Conservation (phyloP, 306 rosid species). For the Trifolium subterraneum region DNA sequence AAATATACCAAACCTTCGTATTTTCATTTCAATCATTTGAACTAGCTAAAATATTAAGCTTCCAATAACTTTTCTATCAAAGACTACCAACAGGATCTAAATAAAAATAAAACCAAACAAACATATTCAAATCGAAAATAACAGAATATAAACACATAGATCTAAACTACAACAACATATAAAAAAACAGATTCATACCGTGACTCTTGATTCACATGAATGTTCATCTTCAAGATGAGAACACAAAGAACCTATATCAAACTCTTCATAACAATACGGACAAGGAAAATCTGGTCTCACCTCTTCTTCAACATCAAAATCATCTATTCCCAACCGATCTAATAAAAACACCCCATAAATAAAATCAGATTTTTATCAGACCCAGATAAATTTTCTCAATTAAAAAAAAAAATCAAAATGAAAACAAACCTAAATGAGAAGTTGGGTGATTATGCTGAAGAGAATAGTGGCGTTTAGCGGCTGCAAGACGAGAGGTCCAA, state of each 20-base stretch:
- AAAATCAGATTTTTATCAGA: constrained; percentile 36
- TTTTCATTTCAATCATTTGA: constrained; percentile 27
- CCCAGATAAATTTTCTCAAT: background rate
- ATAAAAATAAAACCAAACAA: constrained; percentile 5
- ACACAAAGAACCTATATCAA: constrained; percentile 84
- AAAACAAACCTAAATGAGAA: constrained; percentile 70
- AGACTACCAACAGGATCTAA: constrained; percentile 34
- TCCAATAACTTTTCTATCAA: constrained; percentile 11
- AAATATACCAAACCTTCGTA: background rate
- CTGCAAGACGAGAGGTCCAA: constrained; percentile 95
- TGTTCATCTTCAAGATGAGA: constrained; percentile 96
- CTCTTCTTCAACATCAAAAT: constrained; percentile 85
- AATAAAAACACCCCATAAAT: constrained; percentile 21
- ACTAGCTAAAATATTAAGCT: constrained; percentile 14
- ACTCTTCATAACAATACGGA: constrained; percentile 91
- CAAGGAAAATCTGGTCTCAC: constrained; percentile 87
- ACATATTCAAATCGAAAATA: background rate
- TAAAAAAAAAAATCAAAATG: background rate
- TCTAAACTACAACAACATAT: constrained; percentile 9
- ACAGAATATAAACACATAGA: constrained; percentile 14
- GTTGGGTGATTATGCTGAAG: constrained; percentile 75
- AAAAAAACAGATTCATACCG: constrained; percentile 54
- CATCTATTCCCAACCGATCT: constrained; percentile 94
- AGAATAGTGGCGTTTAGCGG: constrained; percentile 87
- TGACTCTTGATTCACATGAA: constrained; percentile 81